Evolutionary conservation across 768 basidiomycete species (phyloP).

Genomic region (Leccinum uliginosum): DNA sequence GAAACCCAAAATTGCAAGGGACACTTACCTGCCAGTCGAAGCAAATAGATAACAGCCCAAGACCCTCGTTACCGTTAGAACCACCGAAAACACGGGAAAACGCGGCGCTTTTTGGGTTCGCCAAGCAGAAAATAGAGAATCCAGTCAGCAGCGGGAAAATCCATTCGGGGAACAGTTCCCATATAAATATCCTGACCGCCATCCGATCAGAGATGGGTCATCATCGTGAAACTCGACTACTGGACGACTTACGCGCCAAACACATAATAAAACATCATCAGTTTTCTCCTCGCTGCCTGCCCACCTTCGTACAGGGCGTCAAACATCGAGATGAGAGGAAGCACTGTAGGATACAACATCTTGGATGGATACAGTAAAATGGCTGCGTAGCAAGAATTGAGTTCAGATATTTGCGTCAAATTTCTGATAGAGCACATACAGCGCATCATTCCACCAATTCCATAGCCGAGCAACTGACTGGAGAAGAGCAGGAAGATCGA

Average conservation of each 20-base stretch:
- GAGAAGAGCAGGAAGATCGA: slow-evolving; percentile 44
- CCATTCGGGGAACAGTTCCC: slow-evolving; percentile 25
- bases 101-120: slow-evolving; percentile 34
- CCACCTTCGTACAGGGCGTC: slow-evolving; percentile 40
- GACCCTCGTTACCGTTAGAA: slow-evolving; percentile 60
- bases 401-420: neutral
- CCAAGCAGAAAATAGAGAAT: slow-evolving; percentile 59
- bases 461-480: slow-evolving; percentile 42
- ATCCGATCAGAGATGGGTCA: neutral
- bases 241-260: slow-evolving; percentile 26
- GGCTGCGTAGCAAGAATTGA: slow-evolving; percentile 4
- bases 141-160: slow-evolving; percentile 59
- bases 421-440: slow-evolving; percentile 25
- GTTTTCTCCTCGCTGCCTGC: slow-evolving; percentile 35
- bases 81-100: slow-evolving; percentile 58
- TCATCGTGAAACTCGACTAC: slow-evolving; percentile 6
- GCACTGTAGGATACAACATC: slow-evolving; percentile 38
- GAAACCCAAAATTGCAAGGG: neutral
- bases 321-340: slow-evolving; percentile 23
- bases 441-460: slow-evolving; percentile 51
- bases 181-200: slow-evolving; percentile 32
- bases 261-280: slow-evolving; percentile 28
- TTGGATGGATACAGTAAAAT: slow-evolving; percentile 40
- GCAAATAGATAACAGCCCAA: slow-evolving; percentile 57
- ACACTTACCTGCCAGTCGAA: slow-evolving; percentile 50